Evolutionary conservation across 1,284 basidiomycete genomes (phyloP).

Genomic region (Naganishia sp.): DNA sequence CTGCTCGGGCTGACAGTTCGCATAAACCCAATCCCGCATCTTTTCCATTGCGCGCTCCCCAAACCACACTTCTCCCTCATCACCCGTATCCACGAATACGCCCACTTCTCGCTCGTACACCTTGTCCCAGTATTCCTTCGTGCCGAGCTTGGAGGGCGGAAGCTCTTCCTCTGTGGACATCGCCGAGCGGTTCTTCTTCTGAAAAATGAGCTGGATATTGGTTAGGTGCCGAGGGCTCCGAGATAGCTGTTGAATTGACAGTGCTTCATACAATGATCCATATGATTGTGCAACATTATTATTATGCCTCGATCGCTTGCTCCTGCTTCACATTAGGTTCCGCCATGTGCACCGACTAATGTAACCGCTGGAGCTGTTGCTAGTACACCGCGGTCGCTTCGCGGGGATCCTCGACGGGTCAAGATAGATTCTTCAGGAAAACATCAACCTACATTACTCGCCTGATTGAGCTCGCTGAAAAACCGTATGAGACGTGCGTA

Average conservation of each 20-base stretch:
- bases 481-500: too few species aligned
- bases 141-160: conserved; percentile 52
- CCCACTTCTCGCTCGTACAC: conserved; percentile 54
- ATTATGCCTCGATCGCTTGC: not conserved
- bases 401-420: too few species aligned
- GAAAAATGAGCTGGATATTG: not conserved
- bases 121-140: conserved; percentile 54
- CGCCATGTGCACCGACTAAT: too few species aligned
- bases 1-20: conserved; percentile 38
- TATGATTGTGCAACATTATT: not conserved
- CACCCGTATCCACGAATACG: conserved; percentile 51
- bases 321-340: too few species aligned
- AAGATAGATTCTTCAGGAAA: too few species aligned
- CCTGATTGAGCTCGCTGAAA: too few species aligned
- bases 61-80: conserved; percentile 54
- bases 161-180: conserved; percentile 48
- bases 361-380: too few species aligned
- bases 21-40: conserved; percentile 51
- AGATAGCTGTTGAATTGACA: not conserved
- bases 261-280: not conserved
- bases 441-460: too few species aligned
- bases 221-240: not conserved
- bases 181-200: not conserved
- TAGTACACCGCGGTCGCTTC: too few species aligned
- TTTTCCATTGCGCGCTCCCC: conserved; percentile 50